Evolutionary conservation across 495 filamentous ascomycete genomes (phyloP), one percentile per base, ranked within the genome.

Genomic region (Penicillium pulvis): DNA sequence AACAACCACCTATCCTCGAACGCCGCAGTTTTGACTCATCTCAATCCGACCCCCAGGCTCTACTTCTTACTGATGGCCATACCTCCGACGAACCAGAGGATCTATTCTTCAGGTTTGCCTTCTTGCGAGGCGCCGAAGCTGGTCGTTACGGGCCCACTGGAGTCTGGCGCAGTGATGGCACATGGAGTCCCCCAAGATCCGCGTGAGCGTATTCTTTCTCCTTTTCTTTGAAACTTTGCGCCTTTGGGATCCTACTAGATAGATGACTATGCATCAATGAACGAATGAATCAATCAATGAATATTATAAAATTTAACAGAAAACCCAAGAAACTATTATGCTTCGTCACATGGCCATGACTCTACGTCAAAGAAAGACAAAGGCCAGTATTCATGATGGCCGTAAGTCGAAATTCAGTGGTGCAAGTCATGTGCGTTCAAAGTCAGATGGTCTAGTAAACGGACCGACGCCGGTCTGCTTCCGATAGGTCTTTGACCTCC

Each of bases 401-500:
- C 20, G 20, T 75, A 72, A 28, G 56, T 67, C 48, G 75, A 78
- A 2, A 66, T 56, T 8, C 74, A 73, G 44, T 83, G 83, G 52
- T 81, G 83, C 19, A n/a, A 28, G 65, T 83, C 74, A 69, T 1
- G 81, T 77, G 64, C 87, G 87, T 58, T 87, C 84, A 41, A 82
- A 85, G 57, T 69, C 6, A 28, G 70, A 23, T 74, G 64, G 93
- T 90, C 42, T 87, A 80, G 68, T 93, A 97, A 24, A 89, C 76
- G 1, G 91, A 93, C 7, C 81, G 79, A 43, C 91, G 84, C 51
- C 88, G 84, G 42, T 97, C 91, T 48, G 96, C 93, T 55, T 96
- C 94, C 19, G 88, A 83, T n/a, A 90, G 81, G 59, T 98, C 93
- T 74, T 98, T 98, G 61, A 98, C 90, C 75, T 98, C 94, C 94